Conservation (phyloP, 2,329 filamentous ascomycete species). For the Mycosphaerella sp. region DNA sequence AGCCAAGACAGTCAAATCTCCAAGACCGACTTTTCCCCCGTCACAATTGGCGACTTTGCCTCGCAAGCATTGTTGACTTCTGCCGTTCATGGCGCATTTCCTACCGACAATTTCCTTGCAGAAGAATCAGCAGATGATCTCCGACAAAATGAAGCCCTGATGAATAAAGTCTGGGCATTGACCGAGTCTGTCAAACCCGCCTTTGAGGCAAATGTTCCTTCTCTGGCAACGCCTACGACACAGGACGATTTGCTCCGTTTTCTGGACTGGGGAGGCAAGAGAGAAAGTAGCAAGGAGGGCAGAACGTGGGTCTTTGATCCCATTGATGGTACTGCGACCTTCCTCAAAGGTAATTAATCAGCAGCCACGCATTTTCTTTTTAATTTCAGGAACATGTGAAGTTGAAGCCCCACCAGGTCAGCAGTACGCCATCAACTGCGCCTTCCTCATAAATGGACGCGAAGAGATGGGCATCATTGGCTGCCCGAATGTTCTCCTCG, state of each 20-base stretch:
- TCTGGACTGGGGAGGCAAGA: slow-evolving; percentile 51
- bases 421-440: slow-evolving; percentile 58
- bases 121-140: slow-evolving; percentile 54
- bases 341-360: slow-evolving; percentile 40
- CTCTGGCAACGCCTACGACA: slow-evolving; percentile 37
- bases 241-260: slow-evolving; percentile 53
- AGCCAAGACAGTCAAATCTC: slow-evolving; percentile 48
- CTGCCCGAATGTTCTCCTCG: slow-evolving; percentile 53
- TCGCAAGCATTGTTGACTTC: slow-evolving; percentile 57
- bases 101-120: slow-evolving; percentile 53
- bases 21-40: slow-evolving; percentile 54
- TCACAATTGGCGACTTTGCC: slow-evolving; percentile 59
- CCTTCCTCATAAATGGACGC: slow-evolving; percentile 51
- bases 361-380: no score
- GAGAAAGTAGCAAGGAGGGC: slow-evolving; percentile 37
- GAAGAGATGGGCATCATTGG: slow-evolving; percentile 56
- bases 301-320: slow-evolving; percentile 59
- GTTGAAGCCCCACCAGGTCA: slow-evolving; percentile 32
- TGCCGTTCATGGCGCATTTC: slow-evolving; percentile 49
- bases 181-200: slow-evolving; percentile 35
- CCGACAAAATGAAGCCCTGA: slow-evolving; percentile 44
- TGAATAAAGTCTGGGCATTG: slow-evolving; percentile 51
- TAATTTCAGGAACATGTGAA: no score
- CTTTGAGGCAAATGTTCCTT: slow-evolving; percentile 27
- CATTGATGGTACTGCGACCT: slow-evolving; percentile 58